Evolutionary conservation across 352 stramenopile genomes (phyloP), one percentile per base, ranked within the genome.

Genomic region (Globisporangium parvum): DNA sequence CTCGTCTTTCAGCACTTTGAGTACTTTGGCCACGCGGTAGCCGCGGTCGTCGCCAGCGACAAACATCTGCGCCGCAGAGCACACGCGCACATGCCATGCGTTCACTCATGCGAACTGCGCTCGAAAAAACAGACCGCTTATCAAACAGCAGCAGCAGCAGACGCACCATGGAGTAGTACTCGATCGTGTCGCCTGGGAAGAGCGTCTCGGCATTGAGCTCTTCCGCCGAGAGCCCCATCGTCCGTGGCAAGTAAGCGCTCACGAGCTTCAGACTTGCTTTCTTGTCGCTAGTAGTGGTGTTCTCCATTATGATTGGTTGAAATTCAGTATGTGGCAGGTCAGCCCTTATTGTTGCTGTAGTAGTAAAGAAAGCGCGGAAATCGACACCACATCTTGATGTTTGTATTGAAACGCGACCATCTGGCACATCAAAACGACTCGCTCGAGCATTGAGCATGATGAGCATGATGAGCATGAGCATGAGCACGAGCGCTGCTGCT

Each of bases 141-240:
- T 23, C 26, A 31, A 31, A 31, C 26, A 31, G n/a, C n/a, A n/a
- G n/a, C n/a, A 31, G 6, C 1, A 31, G 26, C 26, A 39, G 46
- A 31, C 57, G 26, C 31, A 80, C 68, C 76, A 91, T 88, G 31
- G 77, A 88, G 62, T 70, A 91, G 66, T 91, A 91, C 59, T 91
- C 80, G 59, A 91, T 71, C 6, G 75, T 88, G 65, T 91, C 80
- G 39, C 80, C 80, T 14, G 80, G 65, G 37, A 74, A 85, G 46
- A 91, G 75, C 65, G 60, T 73, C 69, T 91, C 80, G 3, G 60
- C 57, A 23, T 59, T 61, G 3, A 91, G 71, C 57, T 91, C 74
- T 46, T 68, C 75, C 21, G 71, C 72, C 42, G 77, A 72, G 33
- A 91, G 76, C 51, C 67, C 63, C 31, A 70, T 70, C 52, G 67